A percentile compares a stretch with the other conserved stretches of the same genome.
phyloP scores from a whole-genome alignment of 2,329 filamentous ascomycete genomes.

The Fusarium sp. region DNA sequence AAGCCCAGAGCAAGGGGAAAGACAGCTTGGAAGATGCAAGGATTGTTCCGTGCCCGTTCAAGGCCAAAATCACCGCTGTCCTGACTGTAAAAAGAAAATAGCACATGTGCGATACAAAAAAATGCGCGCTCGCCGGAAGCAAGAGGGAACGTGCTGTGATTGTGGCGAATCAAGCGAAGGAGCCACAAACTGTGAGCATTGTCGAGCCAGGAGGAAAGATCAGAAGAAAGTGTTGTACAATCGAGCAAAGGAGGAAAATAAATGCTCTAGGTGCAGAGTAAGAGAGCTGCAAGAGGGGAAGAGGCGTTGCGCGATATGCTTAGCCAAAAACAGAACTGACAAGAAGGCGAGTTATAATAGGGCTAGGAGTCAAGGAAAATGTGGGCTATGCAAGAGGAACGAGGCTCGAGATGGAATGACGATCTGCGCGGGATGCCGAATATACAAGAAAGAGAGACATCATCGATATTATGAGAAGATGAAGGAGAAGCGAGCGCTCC shows the following conservation, averaged over 20 bases:
- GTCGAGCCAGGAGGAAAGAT: not conserved
- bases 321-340: not conserved
- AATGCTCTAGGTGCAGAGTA: fast-evolving
- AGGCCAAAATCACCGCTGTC: not conserved
- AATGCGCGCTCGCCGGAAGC: not conserved
- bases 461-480: no score
- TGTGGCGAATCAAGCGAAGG: not conserved
- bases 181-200: not conserved
- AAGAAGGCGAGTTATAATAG: not conserved
- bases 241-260: not conserved
- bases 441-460: no score
- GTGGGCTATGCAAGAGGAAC: fast-evolving
- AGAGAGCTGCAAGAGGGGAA: not conserved
- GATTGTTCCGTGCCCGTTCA: not conserved
- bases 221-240: not conserved
- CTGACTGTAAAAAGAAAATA: not conserved
- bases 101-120: no score
- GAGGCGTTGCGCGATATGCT: not conserved
- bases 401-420: not conserved
- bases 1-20: not conserved
- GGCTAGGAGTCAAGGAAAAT: not conserved
- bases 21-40: not conserved
- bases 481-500: no score
- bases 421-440: not conserved
- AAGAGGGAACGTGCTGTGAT: not conserved